Percentiles rank a stretch among this genome's conserved stretches.
Evolutionary conservation across 768 basidiomycete species (phyloP).

Genomic region (Austroboletus eburneus): DNA sequence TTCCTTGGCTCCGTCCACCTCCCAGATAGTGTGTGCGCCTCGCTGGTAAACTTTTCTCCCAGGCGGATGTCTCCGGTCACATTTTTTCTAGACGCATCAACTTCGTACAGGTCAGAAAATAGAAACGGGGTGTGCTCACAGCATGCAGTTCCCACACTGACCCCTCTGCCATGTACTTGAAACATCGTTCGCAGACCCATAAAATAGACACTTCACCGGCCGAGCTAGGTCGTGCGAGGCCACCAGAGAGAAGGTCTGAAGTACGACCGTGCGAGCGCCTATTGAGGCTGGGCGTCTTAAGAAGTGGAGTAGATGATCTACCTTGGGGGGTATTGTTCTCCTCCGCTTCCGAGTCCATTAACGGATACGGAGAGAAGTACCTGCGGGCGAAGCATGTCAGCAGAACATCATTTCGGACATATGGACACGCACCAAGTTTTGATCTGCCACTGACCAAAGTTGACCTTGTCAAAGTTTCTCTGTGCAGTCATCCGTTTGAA

Average conservation of each 20-base stretch:
- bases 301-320: slow-evolving; percentile 21
- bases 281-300: slow-evolving; percentile 47
- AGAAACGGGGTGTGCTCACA: slow-evolving; percentile 33
- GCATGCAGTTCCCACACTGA: slow-evolving; percentile 67
- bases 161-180: slow-evolving; percentile 91
- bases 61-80: slow-evolving; percentile 69
- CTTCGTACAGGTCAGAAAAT: slow-evolving; percentile 1
- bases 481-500: slow-evolving; percentile 64
- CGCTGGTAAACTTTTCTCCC: slow-evolving; percentile 88
- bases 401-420: neutral
- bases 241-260: slow-evolving; percentile 66
- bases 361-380: slow-evolving; percentile 93
- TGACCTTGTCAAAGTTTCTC: slow-evolving; percentile 83
- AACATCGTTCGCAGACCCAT: slow-evolving; percentile 91
- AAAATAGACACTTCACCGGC: slow-evolving; percentile 50
- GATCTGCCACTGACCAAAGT: slow-evolving; percentile 83
- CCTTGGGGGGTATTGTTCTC: slow-evolving; percentile 34
- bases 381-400: slow-evolving; percentile 34
- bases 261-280: slow-evolving; percentile 69
- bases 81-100: slow-evolving; percentile 47
- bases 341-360: slow-evolving; percentile 62
- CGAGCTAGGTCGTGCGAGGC: slow-evolving; percentile 45
- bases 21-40: slow-evolving; percentile 89
- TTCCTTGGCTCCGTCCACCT: slow-evolving; percentile 84
- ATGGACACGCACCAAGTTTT: slow-evolving; percentile 70